These are phyloP conservation scores for Phialophora verrucosa DNA, from an alignment of 2,329 filamentous ascomycete species.

Conservation along the genomic window DNA sequence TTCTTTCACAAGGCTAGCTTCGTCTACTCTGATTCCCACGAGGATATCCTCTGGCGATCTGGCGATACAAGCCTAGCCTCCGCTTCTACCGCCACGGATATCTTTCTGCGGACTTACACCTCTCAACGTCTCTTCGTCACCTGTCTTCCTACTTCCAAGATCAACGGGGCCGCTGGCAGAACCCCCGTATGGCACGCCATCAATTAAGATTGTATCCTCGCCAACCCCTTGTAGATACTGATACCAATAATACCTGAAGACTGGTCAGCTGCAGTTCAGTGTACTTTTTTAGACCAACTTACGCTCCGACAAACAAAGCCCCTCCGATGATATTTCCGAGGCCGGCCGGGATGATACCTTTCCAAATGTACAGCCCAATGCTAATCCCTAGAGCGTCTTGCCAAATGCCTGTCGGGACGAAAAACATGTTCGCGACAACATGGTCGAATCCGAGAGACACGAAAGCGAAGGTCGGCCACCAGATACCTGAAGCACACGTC, in stretches of 20 bases:
- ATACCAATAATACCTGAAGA: neutral
- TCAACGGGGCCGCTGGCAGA: neutral
- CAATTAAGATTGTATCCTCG: neutral
- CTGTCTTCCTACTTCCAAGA: neutral
- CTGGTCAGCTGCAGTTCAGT: neutral
- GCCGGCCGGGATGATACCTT: neutral
- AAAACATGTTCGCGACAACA: neutral
- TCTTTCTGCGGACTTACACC: neutral
- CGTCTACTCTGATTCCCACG: neutral
- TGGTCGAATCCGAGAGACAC: neutral
- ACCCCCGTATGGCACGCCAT: neutral
- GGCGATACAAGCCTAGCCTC: neutral
- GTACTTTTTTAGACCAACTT: neutral
- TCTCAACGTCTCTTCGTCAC: constrained; percentile 3
- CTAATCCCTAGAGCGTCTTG: neutral
- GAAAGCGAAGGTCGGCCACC: neutral
- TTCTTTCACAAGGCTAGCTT: neutral
- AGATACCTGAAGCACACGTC: neutral
- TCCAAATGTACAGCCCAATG: neutral
- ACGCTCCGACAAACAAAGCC: neutral
- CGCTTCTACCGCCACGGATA: neutral
- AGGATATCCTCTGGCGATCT: neutral
- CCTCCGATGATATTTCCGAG: neutral
- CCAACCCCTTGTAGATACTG: neutral
- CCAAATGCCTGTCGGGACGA: neutral